These are phyloP conservation scores for Prunella vulgaris DNA, from an alignment of 257 asterid species.

Conservation along the genomic window DNA sequence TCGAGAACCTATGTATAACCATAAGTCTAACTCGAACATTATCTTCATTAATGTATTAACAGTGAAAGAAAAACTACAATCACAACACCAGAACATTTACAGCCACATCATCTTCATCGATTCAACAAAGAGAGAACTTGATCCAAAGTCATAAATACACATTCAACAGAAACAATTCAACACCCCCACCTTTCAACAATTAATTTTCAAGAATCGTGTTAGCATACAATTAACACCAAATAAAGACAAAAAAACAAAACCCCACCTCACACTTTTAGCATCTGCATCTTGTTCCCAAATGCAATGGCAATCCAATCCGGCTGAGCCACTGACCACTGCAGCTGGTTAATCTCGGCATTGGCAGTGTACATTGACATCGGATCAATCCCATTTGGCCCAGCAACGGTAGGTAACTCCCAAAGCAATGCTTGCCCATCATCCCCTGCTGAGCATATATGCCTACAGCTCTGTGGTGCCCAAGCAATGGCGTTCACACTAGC, in stretches of 20 bases:
- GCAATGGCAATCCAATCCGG: constrained; percentile 91
- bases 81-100: background rate
- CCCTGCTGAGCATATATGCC: constrained; percentile 89
- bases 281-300: constrained; percentile 75
- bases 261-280: constrained; percentile 73
- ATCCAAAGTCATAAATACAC: constrained; percentile 9
- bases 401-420: constrained; percentile 88
- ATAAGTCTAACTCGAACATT: background rate
- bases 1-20: background rate
- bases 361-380: constrained; percentile 70
- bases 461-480: constrained; percentile 90
- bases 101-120: constrained; percentile 1
- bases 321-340: constrained; percentile 82
- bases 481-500: constrained; percentile 85
- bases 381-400: constrained; percentile 90
- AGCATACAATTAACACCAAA: background rate
- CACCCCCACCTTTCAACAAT: background rate
- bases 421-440: constrained; percentile 85
- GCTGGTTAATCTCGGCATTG: constrained; percentile 78
- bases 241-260: background rate
- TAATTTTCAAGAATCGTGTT: background rate
- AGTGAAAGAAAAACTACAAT: background rate
- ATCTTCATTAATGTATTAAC: background rate
- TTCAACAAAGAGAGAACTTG: background rate
- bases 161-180: background rate